Evolutionary conservation across 805 yeast species (phyloP).

Genomic region (Lipomyces yamanashiensis): DNA sequence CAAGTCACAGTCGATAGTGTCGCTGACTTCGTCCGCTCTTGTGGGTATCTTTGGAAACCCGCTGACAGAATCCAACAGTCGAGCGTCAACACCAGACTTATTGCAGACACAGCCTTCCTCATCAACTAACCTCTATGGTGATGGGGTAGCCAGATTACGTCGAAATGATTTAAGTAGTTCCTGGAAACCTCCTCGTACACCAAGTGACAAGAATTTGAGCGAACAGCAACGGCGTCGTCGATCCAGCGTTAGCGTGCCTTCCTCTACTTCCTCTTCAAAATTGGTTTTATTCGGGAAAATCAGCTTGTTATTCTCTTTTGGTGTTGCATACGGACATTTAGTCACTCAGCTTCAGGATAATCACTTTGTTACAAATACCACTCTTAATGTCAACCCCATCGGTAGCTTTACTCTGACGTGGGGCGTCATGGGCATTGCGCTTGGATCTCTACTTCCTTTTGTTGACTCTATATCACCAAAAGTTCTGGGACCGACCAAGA

Average conservation of each 20-base stretch:
- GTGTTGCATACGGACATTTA: constrained; percentile 43
- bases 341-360: constrained; percentile 42
- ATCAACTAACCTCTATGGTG: constrained; percentile 8
- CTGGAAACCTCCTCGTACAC: not conserved
- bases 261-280: not conserved
- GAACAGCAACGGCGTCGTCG: constrained; percentile 11
- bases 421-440: constrained; percentile 42
- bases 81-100: constrained; percentile 40
- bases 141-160: constrained; percentile 14
- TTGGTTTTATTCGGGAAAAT: constrained; percentile 30
- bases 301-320: constrained; percentile 39
- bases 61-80: constrained; percentile 45
- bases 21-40: constrained; percentile 44
- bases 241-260: not conserved
- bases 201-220: not conserved
- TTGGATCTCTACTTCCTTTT: constrained; percentile 42
- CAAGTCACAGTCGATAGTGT: constrained; percentile 30
- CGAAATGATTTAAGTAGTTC: constrained; percentile 1
- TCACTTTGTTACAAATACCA: constrained; percentile 39
- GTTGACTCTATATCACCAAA: constrained; percentile 37
- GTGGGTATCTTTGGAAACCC: constrained; percentile 49
- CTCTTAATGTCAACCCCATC: constrained; percentile 37
- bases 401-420: constrained; percentile 39
- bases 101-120: constrained; percentile 8
- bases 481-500: constrained; percentile 22